phyloP scores from a whole-genome alignment of 768 basidiomycete genomes.

The Filobasidium floriforme region DNA sequence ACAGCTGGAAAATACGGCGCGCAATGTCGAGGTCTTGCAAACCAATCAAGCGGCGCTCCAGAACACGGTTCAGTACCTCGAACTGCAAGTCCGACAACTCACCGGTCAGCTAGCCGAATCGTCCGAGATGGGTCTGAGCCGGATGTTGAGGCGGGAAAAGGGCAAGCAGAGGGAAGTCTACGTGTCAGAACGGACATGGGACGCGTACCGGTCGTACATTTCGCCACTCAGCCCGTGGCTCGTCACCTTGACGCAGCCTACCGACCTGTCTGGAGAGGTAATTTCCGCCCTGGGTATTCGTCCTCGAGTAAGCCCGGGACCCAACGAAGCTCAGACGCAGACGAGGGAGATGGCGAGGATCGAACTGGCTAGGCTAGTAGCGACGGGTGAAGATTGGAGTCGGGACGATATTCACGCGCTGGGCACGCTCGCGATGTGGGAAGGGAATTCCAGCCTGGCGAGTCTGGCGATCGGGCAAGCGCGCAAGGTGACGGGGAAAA shows the following conservation, averaged over 20 bases:
- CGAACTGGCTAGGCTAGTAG: constrained; percentile 15
- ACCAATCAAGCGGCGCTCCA: constrained; percentile 8
- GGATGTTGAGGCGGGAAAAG: background rate
- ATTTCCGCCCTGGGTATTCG: constrained; percentile 14
- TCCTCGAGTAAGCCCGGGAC: constrained; percentile 10
- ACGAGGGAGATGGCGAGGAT: constrained; percentile 13
- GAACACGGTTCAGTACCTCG: constrained; percentile 16
- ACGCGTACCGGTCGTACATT: constrained; percentile 23
- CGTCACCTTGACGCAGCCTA: constrained; percentile 8
- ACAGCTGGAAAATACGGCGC: constrained; percentile 9
- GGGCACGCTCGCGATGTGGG: constrained; percentile 20
- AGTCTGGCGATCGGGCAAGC: constrained; percentile 18
- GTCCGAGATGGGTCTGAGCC: background rate
- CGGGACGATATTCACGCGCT: constrained; percentile 13
- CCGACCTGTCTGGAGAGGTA: constrained; percentile 19
- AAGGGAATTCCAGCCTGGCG: constrained; percentile 13
- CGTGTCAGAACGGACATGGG: constrained; percentile 20
- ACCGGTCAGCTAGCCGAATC: constrained; percentile 10
- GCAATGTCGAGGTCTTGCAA: constrained; percentile 9
- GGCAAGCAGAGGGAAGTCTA: constrained; percentile 7
- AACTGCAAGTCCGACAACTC: constrained; percentile 16
- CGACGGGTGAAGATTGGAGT: constrained; percentile 16
- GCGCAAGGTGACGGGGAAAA: background rate
- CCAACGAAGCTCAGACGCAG: constrained; percentile 6
- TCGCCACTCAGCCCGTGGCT: constrained; percentile 21